Conservation (phyloP, 306 rosid genomes). For the Dalbergia cochinchinensis region DNA sequence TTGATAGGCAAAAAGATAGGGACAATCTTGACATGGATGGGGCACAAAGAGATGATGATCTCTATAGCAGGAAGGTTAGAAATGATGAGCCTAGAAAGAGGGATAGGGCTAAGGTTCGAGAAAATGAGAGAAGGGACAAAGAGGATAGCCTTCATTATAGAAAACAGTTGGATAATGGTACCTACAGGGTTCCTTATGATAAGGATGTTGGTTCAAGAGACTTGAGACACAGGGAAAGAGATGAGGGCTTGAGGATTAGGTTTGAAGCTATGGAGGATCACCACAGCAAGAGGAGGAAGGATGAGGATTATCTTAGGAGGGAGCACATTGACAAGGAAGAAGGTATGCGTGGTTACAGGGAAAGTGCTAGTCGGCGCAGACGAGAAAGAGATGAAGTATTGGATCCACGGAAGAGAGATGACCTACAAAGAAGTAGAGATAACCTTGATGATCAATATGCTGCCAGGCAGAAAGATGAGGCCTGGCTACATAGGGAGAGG, state of each 20-base stretch:
- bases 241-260: slow-evolving; percentile 77
- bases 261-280: slow-evolving; percentile 79
- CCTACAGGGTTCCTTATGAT: slow-evolving; percentile 78
- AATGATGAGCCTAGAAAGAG: slow-evolving; percentile 89
- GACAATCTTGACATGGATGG: slow-evolving; percentile 76
- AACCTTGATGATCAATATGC: slow-evolving; percentile 78
- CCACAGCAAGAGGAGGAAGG: slow-evolving; percentile 91
- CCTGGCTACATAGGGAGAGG: slow-evolving; percentile 80
- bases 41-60: slow-evolving; percentile 84
- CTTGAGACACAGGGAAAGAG: slow-evolving; percentile 87
- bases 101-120: slow-evolving; percentile 82
- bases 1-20: slow-evolving; percentile 83
- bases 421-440: slow-evolving; percentile 75
- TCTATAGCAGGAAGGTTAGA: slow-evolving; percentile 76
- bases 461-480: slow-evolving; percentile 82
- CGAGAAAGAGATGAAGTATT: slow-evolving; percentile 83
- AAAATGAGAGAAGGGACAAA: slow-evolving; percentile 78
- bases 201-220: slow-evolving; percentile 81
- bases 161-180: slow-evolving; percentile 86
- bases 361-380: slow-evolving; percentile 67
- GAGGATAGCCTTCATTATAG: slow-evolving; percentile 68
- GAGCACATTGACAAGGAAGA: slow-evolving; percentile 87
- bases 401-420: slow-evolving; percentile 86
- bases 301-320: slow-evolving; percentile 79
- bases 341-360: slow-evolving; percentile 69